Evolutionary conservation across 202 grass and related monocot species (phyloP), one percentile per base, ranked within the genome.

Genomic region (Hordeum pubiflorum): DNA sequence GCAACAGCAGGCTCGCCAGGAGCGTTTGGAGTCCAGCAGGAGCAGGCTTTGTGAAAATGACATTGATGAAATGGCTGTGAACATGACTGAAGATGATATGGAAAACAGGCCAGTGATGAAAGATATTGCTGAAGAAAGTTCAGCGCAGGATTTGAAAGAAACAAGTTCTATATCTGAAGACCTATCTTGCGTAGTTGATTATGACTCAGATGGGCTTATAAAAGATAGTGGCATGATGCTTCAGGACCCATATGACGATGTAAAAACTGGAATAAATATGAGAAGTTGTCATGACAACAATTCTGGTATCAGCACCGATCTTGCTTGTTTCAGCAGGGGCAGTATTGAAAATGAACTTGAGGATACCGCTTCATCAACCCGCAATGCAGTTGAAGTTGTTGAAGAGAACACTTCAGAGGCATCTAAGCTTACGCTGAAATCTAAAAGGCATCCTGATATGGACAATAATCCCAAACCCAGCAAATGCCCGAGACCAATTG

Each of bases 391-490:
- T 56, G 79, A 89, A 62, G 67, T 63, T 66, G 48, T 69, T 69
- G 75, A 85, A 68, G 84, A 89, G 11, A 77, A 76, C 38, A 32
- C 67, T 75, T 76, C 63, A 50, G 86, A 79, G n/a, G 40, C 50
- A 70, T 87, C 87, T 63, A 99, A 94, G 65, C 86, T 76, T 48
- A 86, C 84, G 52, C 81, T 69, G 37, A 93, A 91, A 83, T 93
- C 96, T 46, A 99, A 99, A 87, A 91, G 96, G 38, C 92, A 99
- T 86, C 93, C 96, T 81, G 96, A 99, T 84, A 87, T 87, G 82
- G 96, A 99, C 66, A 87, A 40, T 60, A 99, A 95, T 82, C 92
- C 96, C 70, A 99, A 99, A 72, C 96, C 96, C 58, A 95, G 89
- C 77, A 99, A 99, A 91, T 94, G 87, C 63, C 91, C 54, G 17